Base-by-base conservation (phyloP, 2,329 filamentous ascomycete species). In the Verticillium klebahnii region DNA sequence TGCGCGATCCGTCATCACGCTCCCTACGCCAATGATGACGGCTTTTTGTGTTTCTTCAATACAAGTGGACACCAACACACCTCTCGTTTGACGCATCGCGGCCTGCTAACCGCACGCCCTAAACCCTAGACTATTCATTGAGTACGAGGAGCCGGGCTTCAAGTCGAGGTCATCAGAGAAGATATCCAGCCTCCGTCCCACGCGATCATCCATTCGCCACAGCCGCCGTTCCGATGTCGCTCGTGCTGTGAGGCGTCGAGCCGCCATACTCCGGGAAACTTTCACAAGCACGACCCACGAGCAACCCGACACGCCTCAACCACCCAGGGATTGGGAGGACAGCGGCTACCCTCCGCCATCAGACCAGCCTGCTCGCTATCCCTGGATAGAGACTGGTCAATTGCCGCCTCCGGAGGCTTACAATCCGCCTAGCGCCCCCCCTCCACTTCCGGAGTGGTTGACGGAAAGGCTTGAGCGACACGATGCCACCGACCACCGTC, bases 101-200 rank as follows among this genome's bases (percentile, higher is more conserved):
- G 45, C 45, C 45, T 52, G 45, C 45, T 52, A 52, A 52, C 23
- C 45, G 45, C 45, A 52, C 45, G 45, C 45, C 45, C 45, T 7
- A 52, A 52, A n/a, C 45, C 23, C 50, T 64, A 82, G 80, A 65
- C 71, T 82, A 36, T 82, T 80, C 65, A 69, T 80, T 60, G 77
- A 79, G 40, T 78, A 78, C 37, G 74, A 79, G 65, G 76, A 80
- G 66, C 79, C 79, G 57, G 78, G 80, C 63, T 60, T 79, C 55
- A 67, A 72, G 15, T 66, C 70, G 56, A 79, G 78, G 65, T 60
- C 73, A 37, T 64, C 72, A 31, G 66, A 73, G 63, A 64, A 65
- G 52, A 63, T 68, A 12, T 37, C 64, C 31, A 65, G 68, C 50
- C 63, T 69, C 4, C 64, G 69, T 37, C 66, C 67, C 45, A 66